phyloP scores from a whole-genome alignment of 2,329 filamentous ascomycete species.

The Fusarium sp. region DNA sequence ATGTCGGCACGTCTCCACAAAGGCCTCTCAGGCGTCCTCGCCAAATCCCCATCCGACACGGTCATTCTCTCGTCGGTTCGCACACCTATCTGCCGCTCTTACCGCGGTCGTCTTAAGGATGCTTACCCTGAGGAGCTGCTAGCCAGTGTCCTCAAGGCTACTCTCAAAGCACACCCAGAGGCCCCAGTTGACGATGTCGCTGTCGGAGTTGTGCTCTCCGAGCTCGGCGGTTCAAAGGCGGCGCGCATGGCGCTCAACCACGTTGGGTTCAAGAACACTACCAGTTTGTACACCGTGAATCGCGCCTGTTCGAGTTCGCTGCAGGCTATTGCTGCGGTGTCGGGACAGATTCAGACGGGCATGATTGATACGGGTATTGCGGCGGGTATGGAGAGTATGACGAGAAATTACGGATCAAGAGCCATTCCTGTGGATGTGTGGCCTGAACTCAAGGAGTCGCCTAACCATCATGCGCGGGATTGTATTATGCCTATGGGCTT shows the following conservation, averaged over 20 bases:
- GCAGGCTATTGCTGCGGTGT: conserved; percentile 80
- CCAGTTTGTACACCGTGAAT: conserved; percentile 88
- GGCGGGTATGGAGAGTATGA: conserved; percentile 97
- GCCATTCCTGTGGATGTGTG: conserved; percentile 89
- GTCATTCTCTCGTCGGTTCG: conserved; percentile 93
- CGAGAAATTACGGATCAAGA: conserved; percentile 84
- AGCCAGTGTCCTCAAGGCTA: conserved; percentile 66
- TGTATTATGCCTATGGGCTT: conserved; percentile 96
- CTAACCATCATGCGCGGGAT: conserved; percentile 78
- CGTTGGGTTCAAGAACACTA: conserved; percentile 79
- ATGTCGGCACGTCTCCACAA: conserved; percentile 46
- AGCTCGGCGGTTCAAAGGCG: conserved; percentile 91
- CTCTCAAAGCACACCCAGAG: conserved; percentile 73
- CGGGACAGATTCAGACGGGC: conserved; percentile 80
- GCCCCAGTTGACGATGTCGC: conserved; percentile 79
- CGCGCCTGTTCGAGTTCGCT: conserved; percentile 86
- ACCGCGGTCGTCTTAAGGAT: conserved; percentile 87
- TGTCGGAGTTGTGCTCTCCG: conserved; percentile 89
- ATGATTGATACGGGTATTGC: conserved; percentile 81
- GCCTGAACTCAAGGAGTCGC: conserved; percentile 76
- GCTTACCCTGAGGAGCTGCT: conserved; percentile 93
- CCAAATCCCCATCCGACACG: conserved; percentile 83
- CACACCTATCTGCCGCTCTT: conserved; percentile 85
- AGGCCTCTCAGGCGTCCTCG: conserved; percentile 80
- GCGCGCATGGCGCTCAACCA: conserved; percentile 92